phyloP scores from a whole-genome alignment of 1,284 basidiomycete genomes.

The Cutaneotrichosporon daszewskae region DNA sequence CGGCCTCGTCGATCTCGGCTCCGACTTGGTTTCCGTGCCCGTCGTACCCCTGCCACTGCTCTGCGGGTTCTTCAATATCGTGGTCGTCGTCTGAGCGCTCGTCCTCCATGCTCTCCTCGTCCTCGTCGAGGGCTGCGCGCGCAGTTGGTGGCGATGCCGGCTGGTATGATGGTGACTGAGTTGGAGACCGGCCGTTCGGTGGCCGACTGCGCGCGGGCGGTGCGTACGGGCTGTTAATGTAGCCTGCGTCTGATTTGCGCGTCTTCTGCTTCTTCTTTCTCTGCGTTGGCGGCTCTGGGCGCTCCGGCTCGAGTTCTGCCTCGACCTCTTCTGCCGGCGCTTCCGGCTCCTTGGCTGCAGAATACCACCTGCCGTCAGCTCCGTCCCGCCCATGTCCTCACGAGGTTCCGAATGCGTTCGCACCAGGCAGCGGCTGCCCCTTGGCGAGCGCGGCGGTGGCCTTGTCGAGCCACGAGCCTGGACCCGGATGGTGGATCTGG shows the following conservation, averaged over 20 bases:
- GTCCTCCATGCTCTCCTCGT: constrained; percentile 1
- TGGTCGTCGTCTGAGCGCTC: background rate
- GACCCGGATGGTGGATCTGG: constrained; percentile 45
- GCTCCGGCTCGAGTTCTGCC: background rate
- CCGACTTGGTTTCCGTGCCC: background rate
- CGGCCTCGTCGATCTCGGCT: constrained; percentile 1
- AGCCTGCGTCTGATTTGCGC: no score
- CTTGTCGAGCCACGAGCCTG: constrained; percentile 47
- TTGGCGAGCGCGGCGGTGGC: constrained; percentile 40
- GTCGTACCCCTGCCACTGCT: constrained; percentile 5
- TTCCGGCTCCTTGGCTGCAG: constrained; percentile 10
- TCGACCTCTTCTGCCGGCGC: constrained; percentile 2
- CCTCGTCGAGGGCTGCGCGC: constrained; percentile 1
- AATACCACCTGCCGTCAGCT: constrained; percentile 17
- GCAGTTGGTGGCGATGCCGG: constrained; percentile 12
- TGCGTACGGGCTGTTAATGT: no score
- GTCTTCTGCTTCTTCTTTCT: constrained; percentile 7
- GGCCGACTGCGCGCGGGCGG: no score
- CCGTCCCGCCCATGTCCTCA: constrained; percentile 1
- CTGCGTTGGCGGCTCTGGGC: background rate
- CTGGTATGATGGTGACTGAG: constrained; percentile 9
- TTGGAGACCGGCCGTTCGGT: no score
- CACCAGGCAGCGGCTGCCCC: constrained; percentile 37
- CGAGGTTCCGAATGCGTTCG: constrained; percentile 30
- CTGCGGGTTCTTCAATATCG: constrained; percentile 3